Evolutionary conservation across 2,329 filamentous ascomycete genomes (phyloP).

Genomic region (Rutstroemia sp.): DNA sequence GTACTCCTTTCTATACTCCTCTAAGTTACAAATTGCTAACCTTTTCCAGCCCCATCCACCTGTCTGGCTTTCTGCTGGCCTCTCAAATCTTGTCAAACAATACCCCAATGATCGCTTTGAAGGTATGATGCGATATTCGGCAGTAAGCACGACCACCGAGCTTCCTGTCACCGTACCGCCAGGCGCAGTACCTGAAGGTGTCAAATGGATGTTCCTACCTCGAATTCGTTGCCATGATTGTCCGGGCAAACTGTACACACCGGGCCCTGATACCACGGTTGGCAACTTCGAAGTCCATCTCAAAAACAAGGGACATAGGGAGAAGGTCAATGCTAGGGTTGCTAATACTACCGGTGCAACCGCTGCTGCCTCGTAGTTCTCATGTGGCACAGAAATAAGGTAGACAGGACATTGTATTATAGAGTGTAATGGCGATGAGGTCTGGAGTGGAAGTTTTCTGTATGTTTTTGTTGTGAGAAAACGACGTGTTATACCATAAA

Average conservation of each 20-base stretch:
- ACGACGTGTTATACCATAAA: too few species aligned
- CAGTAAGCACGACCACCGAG: conserved; percentile 66
- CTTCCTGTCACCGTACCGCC: conserved; percentile 48
- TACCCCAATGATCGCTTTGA: conserved; percentile 84
- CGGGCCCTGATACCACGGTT: conserved; percentile 75
- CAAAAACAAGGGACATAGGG: conserved; percentile 73
- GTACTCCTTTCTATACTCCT: conserved; percentile 25
- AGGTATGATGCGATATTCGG: conserved; percentile 82
- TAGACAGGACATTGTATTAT: neutral
- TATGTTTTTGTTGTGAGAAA: too few species aligned
- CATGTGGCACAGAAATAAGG: neutral
- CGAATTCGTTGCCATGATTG: conserved; percentile 90
- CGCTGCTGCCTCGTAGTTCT: neutral
- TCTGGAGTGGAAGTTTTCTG: too few species aligned
- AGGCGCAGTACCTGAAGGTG: conserved; percentile 47
- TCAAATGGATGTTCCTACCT: conserved; percentile 78
- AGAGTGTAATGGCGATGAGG: too few species aligned
- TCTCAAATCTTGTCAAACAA: conserved; percentile 59
- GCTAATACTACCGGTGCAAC: neutral
- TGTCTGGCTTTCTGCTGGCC: conserved; percentile 69
- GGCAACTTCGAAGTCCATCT: conserved; percentile 91
- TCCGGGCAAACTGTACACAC: conserved; percentile 88
- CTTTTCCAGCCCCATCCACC: conserved; percentile 58
- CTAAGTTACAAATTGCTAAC: conserved; percentile 9
- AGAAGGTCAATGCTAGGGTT: conserved; percentile 50